Evolutionary conservation across 2,329 filamentous ascomycete genomes (phyloP).

Genomic region (Colletotrichum sp.): DNA sequence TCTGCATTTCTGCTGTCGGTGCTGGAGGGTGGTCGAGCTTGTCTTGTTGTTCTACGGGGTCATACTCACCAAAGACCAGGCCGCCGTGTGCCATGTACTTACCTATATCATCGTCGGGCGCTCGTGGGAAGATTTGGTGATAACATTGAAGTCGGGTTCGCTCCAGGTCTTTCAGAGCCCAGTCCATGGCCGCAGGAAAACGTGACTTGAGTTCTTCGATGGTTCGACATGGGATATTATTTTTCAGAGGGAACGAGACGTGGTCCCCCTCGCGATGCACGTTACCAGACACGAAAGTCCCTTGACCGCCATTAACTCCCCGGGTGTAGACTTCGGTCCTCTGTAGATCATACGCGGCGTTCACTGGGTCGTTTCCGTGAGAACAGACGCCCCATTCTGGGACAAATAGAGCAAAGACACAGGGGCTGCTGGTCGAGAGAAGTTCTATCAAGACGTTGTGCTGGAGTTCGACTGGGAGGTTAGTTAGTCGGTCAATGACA

Average conservation of each 20-base stretch:
- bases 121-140: neutral
- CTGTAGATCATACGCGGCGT: constrained; percentile 3
- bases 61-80: neutral
- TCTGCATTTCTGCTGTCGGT: neutral
- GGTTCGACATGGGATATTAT: neutral
- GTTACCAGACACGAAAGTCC: neutral
- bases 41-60: neutral
- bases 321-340: constrained; percentile 12
- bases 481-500: neutral
- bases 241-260: neutral
- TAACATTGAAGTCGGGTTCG: neutral
- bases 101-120: neutral
- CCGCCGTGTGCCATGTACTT: constrained; percentile 5
- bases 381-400: constrained; percentile 15
- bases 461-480: constrained; percentile 11
- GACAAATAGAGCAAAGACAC: constrained; percentile 6
- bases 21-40: neutral
- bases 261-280: neutral
- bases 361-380: neutral
- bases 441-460: neutral
- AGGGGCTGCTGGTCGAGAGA: neutral
- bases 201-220: neutral
- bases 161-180: neutral
- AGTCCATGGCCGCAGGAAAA: neutral
- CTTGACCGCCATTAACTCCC: neutral